These are phyloP conservation scores for Candida nemodendra DNA, from an alignment of 805 yeast genomes.

Conservation along the genomic window DNA sequence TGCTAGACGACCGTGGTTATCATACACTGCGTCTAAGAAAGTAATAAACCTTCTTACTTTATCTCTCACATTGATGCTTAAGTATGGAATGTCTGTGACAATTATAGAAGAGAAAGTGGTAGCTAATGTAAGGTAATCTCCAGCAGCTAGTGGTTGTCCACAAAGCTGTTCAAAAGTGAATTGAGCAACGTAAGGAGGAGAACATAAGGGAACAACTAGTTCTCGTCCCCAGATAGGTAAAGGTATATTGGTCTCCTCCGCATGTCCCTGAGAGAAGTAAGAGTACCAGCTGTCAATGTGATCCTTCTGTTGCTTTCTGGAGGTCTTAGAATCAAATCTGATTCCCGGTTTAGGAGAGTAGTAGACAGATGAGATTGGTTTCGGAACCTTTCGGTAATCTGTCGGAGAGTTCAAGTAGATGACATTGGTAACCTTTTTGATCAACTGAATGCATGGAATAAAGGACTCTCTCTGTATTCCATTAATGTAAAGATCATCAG, in stretches of 20 bases:
- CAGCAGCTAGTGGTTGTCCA: constrained; percentile 86
- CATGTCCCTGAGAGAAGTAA: constrained; percentile 67
- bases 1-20: constrained; percentile 82
- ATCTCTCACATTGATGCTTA: constrained; percentile 77
- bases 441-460: constrained; percentile 83
- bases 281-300: constrained; percentile 79
- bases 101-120: constrained; percentile 71
- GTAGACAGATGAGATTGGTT: constrained; percentile 79
- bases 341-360: constrained; percentile 69
- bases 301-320: constrained; percentile 47
- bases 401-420: constrained; percentile 85
- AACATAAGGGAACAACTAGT: constrained; percentile 68
- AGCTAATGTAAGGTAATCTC: constrained; percentile 87
- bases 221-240: constrained; percentile 86
- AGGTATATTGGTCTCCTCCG: constrained; percentile 35
- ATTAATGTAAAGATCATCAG: constrained; percentile 87
- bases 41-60: constrained; percentile 89
- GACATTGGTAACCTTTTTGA: constrained; percentile 73
- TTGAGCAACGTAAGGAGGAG: constrained; percentile 82
- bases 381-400: constrained; percentile 86
- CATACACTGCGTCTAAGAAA: constrained; percentile 93
- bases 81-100: constrained; percentile 89
- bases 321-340: constrained; percentile 48
- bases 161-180: constrained; percentile 85
- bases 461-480: constrained; percentile 93